Percentiles rank a stretch among this genome's conserved stretches.
Conservation (phyloP, 148 eudicot genomes). For the Vaccinium vitisidaea region DNA sequence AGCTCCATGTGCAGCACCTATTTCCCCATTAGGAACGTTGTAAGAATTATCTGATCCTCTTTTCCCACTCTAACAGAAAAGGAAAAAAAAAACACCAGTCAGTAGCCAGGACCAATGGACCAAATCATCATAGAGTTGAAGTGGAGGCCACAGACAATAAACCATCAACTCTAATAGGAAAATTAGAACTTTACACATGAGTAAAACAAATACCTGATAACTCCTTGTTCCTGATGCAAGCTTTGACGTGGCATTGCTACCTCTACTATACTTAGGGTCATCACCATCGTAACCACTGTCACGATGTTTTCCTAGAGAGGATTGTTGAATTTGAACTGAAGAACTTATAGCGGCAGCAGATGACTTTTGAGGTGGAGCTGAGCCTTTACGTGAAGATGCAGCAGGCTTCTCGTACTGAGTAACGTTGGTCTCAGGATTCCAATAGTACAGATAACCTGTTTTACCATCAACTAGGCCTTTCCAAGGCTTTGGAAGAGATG, state of each 20-base stretch:
- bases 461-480: conserved; percentile 89
- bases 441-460: conserved; percentile 85
- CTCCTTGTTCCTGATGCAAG: conserved; percentile 37
- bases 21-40: conserved; percentile 34
- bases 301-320: conserved; percentile 39
- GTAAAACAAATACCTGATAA: conserved; percentile 41
- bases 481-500: conserved; percentile 96
- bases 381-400: conserved; percentile 29
- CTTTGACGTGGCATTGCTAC: conserved; percentile 32
- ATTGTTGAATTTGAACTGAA: conserved; percentile 56
- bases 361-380: conserved; percentile 30
- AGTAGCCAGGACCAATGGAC: neutral
- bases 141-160: neutral
- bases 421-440: conserved; percentile 93
- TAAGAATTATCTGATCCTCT: conserved; percentile 27
- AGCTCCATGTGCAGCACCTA: conserved; percentile 5
- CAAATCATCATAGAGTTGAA: neutral
- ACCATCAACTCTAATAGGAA: neutral
- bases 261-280: conserved; percentile 41
- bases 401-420: conserved; percentile 92
- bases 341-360: conserved; percentile 49
- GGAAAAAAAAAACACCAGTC: neutral
- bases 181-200: neutral
- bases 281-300: conserved; percentile 39
- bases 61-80: conserved; percentile 35